Percentiles rank a stretch among this genome's conserved stretches.
Evolutionary conservation across 2,329 filamentous ascomycete species (phyloP).

Genomic region (Fusarium ambrosium): DNA sequence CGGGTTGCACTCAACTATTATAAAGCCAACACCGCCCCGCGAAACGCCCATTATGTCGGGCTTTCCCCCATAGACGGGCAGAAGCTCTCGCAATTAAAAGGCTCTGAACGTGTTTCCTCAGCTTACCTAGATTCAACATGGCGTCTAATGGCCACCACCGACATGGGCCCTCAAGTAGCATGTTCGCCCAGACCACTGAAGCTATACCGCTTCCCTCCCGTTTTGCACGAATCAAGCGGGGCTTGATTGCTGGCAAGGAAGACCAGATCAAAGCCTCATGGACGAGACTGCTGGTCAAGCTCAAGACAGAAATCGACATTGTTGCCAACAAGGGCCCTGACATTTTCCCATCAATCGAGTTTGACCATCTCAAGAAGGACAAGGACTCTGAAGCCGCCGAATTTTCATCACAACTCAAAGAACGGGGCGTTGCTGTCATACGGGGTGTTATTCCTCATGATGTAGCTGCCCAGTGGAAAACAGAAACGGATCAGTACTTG

Average conservation of each 20-base stretch:
- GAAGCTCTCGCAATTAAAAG: slow-evolving; percentile 6
- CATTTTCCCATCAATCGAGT: slow-evolving; percentile 60
- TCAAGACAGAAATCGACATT: slow-evolving; percentile 55
- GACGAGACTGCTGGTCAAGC: slow-evolving; percentile 54
- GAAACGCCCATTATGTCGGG: slow-evolving; percentile 11
- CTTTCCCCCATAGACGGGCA: slow-evolving; percentile 6
- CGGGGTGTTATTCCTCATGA: slow-evolving; percentile 49
- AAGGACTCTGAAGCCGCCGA: slow-evolving; percentile 40
- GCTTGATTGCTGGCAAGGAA: slow-evolving; percentile 56
- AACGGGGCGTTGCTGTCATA: slow-evolving; percentile 51
- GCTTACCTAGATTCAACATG: slow-evolving; percentile 23
- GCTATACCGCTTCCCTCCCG: slow-evolving; percentile 55
- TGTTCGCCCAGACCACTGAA: slow-evolving; percentile 45
- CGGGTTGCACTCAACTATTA: slow-evolving; percentile 12
- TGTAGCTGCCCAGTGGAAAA: slow-evolving; percentile 61
- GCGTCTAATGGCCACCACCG: slow-evolving; percentile 31
- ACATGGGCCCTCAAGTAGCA: slow-evolving; percentile 45
- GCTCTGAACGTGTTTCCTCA: background rate
- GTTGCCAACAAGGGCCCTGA: slow-evolving; percentile 48
- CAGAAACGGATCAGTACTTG: slow-evolving; percentile 66
- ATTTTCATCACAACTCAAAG: slow-evolving; percentile 48
- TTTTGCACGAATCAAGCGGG: slow-evolving; percentile 57
- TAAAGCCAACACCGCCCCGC: slow-evolving; percentile 21
- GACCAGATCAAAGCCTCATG: slow-evolving; percentile 54
- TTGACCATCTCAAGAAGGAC: slow-evolving; percentile 52